Conservation (phyloP, 805 yeast genomes). For the Candida yuanshanica region DNA sequence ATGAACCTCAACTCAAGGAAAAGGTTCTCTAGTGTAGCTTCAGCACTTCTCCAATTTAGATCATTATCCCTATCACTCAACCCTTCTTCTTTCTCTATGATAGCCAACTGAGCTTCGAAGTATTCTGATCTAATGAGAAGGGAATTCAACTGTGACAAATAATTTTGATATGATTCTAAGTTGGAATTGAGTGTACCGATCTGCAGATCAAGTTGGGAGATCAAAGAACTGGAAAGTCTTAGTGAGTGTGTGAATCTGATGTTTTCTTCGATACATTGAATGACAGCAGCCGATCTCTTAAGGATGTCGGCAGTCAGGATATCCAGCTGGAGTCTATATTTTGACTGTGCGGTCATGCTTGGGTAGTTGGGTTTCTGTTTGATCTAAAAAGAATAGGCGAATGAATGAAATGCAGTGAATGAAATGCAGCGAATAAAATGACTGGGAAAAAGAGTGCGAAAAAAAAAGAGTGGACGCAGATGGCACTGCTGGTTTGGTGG, state of each 20-base stretch:
- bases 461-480: neutral
- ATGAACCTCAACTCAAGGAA: constrained; percentile 35
- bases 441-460: too few species aligned
- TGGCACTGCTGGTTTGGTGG: neutral
- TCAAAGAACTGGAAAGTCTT: constrained; percentile 13
- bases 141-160: constrained; percentile 23
- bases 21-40: constrained; percentile 40
- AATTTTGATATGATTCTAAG: constrained; percentile 25
- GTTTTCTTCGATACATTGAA: constrained; percentile 20
- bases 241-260: constrained; percentile 17
- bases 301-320: constrained; percentile 18
- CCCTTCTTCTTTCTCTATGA: constrained; percentile 20
- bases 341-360: neutral
- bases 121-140: constrained; percentile 25
- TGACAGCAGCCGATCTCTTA: constrained; percentile 12
- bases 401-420: too few species aligned
- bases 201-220: constrained; percentile 18
- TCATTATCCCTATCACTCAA: constrained; percentile 26
- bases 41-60: constrained; percentile 39
- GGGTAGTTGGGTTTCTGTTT: neutral
- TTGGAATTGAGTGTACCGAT: constrained; percentile 16
- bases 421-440: too few species aligned
- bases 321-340: constrained; percentile 14
- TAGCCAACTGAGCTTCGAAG: constrained; percentile 25
- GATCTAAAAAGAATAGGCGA: neutral